A percentile compares a stretch with the other conserved stretches of the same genome.
phyloP scores from a whole-genome alignment of 2,329 filamentous ascomycete species.

The Colletotrichum paranaense region DNA sequence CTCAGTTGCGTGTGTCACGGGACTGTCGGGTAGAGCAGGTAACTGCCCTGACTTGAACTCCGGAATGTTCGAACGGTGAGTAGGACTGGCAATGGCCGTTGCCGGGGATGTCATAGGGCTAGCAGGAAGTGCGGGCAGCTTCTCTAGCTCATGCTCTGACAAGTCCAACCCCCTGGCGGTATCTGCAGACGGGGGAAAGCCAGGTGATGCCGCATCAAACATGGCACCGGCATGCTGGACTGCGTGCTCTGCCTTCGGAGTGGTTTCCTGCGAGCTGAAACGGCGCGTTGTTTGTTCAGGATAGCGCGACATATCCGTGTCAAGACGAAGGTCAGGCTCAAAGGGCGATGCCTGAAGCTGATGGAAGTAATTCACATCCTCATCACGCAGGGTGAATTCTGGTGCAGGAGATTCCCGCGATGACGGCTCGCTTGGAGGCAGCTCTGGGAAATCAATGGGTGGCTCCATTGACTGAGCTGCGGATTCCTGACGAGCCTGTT shows the following conservation, averaged over 20 bases:
- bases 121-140: slow-evolving; percentile 17
- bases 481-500: slow-evolving; percentile 62
- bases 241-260: slow-evolving; percentile 68
- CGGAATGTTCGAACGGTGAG: not conserved
- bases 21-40: slow-evolving; percentile 25
- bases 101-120: slow-evolving; percentile 29
- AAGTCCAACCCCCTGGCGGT: not conserved
- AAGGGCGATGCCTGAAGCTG: slow-evolving; percentile 35
- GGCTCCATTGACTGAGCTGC: slow-evolving; percentile 39
- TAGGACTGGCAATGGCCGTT: not conserved
- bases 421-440: slow-evolving; percentile 57
- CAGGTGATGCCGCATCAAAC: slow-evolving; percentile 18
- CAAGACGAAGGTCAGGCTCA: slow-evolving; percentile 49
- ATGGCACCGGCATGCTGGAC: slow-evolving; percentile 15
- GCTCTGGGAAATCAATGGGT: slow-evolving; percentile 58
- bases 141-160: not conserved
- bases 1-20: slow-evolving; percentile 29
- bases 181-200: slow-evolving; percentile 1
- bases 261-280: slow-evolving; percentile 73
- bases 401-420: slow-evolving; percentile 49
- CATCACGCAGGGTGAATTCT: slow-evolving; percentile 42
- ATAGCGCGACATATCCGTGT: slow-evolving; percentile 50
- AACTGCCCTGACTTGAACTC: slow-evolving; percentile 21
- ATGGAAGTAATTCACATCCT: slow-evolving; percentile 41
- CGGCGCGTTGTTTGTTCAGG: slow-evolving; percentile 51